Conservation (phyloP, 2,329 filamentous ascomycete genomes). For the Cyphellophora attinorum region DNA sequence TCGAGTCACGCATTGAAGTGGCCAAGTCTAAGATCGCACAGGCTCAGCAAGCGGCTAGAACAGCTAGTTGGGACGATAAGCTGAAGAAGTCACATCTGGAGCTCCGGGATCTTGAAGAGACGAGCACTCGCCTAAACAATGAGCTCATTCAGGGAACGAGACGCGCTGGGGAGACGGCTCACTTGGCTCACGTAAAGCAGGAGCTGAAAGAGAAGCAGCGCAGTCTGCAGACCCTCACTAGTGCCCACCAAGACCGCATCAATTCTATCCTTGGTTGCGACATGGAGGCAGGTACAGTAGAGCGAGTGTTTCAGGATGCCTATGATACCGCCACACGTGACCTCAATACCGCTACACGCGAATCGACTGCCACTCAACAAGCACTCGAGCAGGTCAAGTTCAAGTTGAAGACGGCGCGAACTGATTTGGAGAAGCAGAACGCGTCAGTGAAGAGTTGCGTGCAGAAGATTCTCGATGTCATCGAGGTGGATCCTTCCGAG, state of each 20-base stretch:
- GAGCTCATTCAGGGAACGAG: constrained; percentile 78
- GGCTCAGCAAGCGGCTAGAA: constrained; percentile 53
- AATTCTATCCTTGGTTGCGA: constrained; percentile 51
- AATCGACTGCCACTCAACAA: constrained; percentile 60
- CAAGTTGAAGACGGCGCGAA: constrained; percentile 55
- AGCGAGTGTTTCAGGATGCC: constrained; percentile 57
- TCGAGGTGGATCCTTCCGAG: constrained; percentile 41
- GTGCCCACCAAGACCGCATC: constrained; percentile 65
- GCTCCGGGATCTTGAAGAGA: constrained; percentile 60
- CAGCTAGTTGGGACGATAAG: constrained; percentile 59
- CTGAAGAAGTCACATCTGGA: constrained; percentile 57
- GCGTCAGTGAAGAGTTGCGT: constrained; percentile 55
- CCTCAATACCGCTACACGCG: constrained; percentile 49
- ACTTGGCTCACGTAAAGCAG: constrained; percentile 73
- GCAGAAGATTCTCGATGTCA: constrained; percentile 49
- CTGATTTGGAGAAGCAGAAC: constrained; percentile 55
- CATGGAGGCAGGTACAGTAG: constrained; percentile 64
- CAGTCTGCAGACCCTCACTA: constrained; percentile 67
- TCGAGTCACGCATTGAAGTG: constrained; percentile 66
- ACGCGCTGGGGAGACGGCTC: constrained; percentile 71
- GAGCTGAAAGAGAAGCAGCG: constrained; percentile 64
- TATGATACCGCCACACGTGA: constrained; percentile 42
- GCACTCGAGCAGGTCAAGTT: constrained; percentile 71
- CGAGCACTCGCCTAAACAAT: constrained; percentile 61
- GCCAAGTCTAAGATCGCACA: constrained; percentile 53